Conservation (phyloP, 768 basidiomycete species). For the Suillus subluteus region DNA sequence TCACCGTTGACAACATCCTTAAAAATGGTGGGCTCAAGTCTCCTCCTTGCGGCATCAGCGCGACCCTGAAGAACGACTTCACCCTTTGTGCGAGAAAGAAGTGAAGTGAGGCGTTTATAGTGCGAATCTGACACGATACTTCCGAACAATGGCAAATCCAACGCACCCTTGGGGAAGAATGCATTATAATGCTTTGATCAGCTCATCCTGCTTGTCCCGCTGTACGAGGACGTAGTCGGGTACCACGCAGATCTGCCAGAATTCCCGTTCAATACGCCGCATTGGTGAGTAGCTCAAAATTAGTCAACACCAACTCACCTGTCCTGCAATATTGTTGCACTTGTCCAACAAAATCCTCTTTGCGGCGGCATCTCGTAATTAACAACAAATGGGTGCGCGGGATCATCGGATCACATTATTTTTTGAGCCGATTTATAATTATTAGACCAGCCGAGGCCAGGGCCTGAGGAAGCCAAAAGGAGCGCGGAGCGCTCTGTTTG, state of each 20-base stretch:
- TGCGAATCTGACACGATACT: slow-evolving; percentile 60
- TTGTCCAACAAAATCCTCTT: slow-evolving; percentile 73
- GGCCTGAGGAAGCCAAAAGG: too few species aligned
- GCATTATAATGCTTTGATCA: slow-evolving; percentile 46
- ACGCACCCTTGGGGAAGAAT: slow-evolving; percentile 59
- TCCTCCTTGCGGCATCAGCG: slow-evolving; percentile 40
- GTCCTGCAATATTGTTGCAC: slow-evolving; percentile 59
- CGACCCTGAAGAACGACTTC: slow-evolving; percentile 46
- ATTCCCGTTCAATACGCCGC: background rate
- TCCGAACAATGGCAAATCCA: slow-evolving; percentile 46
- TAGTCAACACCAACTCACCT: slow-evolving; percentile 38
- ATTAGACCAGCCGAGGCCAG: too few species aligned
- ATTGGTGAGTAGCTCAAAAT: background rate
- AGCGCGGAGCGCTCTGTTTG: too few species aligned
- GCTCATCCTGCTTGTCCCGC: slow-evolving; percentile 45
- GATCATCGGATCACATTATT: too few species aligned
- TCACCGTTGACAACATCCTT: slow-evolving; percentile 57
- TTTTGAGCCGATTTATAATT: too few species aligned
- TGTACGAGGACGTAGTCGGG: slow-evolving; percentile 52
- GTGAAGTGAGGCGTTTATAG: slow-evolving; percentile 52
- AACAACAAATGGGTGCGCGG: too few species aligned
- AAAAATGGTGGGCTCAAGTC: slow-evolving; percentile 65
- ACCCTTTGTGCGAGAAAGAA: slow-evolving; percentile 61
- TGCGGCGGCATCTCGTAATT: slow-evolving; percentile 40
- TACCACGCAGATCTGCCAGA: slow-evolving; percentile 40